phyloP scores from a whole-genome alignment of 2,329 filamentous ascomycete species.

The Pseudocercospora ulei region DNA sequence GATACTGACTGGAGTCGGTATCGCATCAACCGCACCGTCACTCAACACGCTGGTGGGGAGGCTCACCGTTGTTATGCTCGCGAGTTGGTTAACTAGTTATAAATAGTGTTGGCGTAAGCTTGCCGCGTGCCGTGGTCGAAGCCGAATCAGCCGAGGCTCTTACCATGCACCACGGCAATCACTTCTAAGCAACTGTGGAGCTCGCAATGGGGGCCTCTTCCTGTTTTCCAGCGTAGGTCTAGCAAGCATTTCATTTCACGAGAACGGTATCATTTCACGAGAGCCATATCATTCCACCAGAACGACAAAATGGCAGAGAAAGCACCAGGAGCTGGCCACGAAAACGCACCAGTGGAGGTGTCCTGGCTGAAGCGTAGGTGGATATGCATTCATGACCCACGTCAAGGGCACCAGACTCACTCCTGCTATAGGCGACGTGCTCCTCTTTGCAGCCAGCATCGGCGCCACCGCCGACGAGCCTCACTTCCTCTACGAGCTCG shows the following conservation, averaged over 20 bases:
- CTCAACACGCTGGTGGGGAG: slow-evolving; percentile 44
- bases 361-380: slow-evolving; percentile 52
- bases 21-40: slow-evolving; percentile 43
- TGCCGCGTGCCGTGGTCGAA: not conserved
- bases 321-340: slow-evolving; percentile 56
- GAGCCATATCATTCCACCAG: too few relatives aligned
- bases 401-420: not conserved
- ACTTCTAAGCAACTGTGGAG: slow-evolving; percentile 3
- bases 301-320: slow-evolving; percentile 21
- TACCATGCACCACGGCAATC: slow-evolving; percentile 2
- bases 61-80: slow-evolving; percentile 43
- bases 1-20: slow-evolving; percentile 40
- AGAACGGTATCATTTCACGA: too few relatives aligned
- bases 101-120: not conserved
- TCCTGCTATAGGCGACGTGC: slow-evolving; percentile 51
- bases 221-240: slow-evolving; percentile 1
- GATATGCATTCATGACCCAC: not conserved
- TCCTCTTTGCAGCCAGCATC: slow-evolving; percentile 86
- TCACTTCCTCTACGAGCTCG: slow-evolving; percentile 85
- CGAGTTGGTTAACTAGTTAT: slow-evolving; percentile 45
- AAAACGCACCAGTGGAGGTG: slow-evolving; percentile 66
- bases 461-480: slow-evolving; percentile 77
- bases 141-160: slow-evolving; percentile 7
- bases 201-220: not conserved
- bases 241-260: too few relatives aligned